Percentiles rank a stretch among this genome's conserved stretches.
Conservation (phyloP, 2,329 filamentous ascomycete species). For the Trichoderma atrobrunneum region DNA sequence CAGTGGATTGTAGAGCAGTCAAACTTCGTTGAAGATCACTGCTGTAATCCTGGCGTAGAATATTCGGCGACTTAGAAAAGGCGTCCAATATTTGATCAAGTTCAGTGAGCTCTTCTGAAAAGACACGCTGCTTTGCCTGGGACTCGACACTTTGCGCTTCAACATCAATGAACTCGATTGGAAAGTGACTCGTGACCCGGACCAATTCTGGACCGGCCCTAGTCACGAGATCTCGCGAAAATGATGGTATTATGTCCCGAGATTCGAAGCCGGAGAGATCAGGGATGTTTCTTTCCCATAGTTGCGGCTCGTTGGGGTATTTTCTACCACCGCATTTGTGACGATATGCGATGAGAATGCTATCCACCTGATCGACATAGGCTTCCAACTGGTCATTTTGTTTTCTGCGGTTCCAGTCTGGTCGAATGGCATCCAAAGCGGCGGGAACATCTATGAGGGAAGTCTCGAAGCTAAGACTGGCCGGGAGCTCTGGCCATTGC, state of each 20-base stretch:
- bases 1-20: too few relatives aligned
- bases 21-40: constrained; percentile 20
- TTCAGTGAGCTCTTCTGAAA: neutral
- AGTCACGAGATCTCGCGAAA: neutral
- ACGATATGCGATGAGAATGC: neutral
- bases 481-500: too few relatives aligned
- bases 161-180: neutral
- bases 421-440: neutral
- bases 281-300: too few relatives aligned
- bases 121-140: neutral
- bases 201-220: neutral
- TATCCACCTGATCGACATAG: neutral
- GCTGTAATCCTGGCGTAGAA: constrained; percentile 22
- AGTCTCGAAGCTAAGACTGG: too few relatives aligned
- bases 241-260: neutral
- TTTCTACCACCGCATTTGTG: neutral
- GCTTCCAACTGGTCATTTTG: neutral
- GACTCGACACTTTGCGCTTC: neutral
- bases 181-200: neutral
- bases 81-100: neutral
- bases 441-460: neutral
- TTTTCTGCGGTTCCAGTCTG: constrained; percentile 8
- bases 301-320: too few relatives aligned
- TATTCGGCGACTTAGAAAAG: constrained; percentile 9
- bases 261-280: neutral